phyloP scores from a whole-genome alignment of 495 filamentous ascomycete genomes.

The Trichoderma parareesei region DNA sequence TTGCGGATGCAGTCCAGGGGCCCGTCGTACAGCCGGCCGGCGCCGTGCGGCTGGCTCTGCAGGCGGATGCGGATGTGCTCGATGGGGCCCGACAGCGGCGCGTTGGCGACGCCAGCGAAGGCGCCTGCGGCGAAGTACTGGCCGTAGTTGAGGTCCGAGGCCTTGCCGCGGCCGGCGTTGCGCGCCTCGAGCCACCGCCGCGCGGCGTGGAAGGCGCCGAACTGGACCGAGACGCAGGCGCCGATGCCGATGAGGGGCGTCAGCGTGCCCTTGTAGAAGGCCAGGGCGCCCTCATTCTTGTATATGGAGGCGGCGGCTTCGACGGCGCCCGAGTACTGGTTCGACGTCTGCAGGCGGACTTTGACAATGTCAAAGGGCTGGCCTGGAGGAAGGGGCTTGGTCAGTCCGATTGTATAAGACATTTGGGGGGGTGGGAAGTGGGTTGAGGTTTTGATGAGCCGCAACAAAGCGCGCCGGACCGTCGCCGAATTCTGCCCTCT shows the following conservation, averaged over 20 bases:
- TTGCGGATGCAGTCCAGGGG: constrained; percentile 87
- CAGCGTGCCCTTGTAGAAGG: constrained; percentile 97
- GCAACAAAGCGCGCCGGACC: constrained; percentile 1
- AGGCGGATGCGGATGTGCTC: constrained; percentile 97
- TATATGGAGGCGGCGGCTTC: constrained; percentile 77
- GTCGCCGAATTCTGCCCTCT: background rate
- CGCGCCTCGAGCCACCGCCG: constrained; percentile 73
- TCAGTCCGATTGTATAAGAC: too few species aligned
- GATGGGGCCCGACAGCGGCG: constrained; percentile 80
- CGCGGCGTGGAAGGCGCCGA: constrained; percentile 92
- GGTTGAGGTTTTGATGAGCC: background rate
- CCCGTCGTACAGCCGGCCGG: constrained; percentile 66
- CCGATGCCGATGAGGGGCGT: constrained; percentile 96
- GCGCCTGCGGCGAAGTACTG: constrained; percentile 91
- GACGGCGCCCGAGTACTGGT: constrained; percentile 68
- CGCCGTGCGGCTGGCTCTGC: constrained; percentile 91
- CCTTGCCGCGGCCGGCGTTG: constrained; percentile 44
- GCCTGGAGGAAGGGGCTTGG: constrained; percentile 40
- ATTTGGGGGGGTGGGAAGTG: too few species aligned
- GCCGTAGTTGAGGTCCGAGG: constrained; percentile 53
- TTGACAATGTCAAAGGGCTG: constrained; percentile 99
- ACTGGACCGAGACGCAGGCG: constrained; percentile 95
- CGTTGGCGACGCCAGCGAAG: constrained; percentile 88
- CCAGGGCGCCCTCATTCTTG: constrained; percentile 74
- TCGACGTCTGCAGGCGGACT: constrained; percentile 87